Base-by-base conservation (phyloP, 2,329 filamentous ascomycete species). In the Atkinsonella texensis region DNA sequence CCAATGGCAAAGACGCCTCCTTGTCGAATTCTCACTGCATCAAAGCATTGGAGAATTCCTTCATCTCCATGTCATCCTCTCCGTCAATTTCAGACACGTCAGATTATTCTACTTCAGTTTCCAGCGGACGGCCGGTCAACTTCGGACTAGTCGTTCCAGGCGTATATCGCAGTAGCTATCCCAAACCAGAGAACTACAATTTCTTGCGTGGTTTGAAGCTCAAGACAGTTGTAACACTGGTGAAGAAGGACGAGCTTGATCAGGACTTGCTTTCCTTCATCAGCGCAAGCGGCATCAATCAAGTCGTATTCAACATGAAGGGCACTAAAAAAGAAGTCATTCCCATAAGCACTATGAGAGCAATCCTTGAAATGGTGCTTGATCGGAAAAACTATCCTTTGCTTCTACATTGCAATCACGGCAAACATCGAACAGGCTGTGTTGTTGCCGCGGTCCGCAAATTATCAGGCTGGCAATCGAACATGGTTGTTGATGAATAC, bases 371-470 rank as follows among this genome's bases (percentile, higher is more conserved):
- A 12, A 70, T 91, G 42, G 77, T 91, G 41, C 74, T 91, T 50
- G 79, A 94, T 61, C 76, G 76, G 47, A 68, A 74, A 35, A 89
- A 94, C 56, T 83, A 93, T 57, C 90, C 90, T 0, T 68, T 96
- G 11, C 74, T 95, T 40, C 78, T 96, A 46, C 90, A 96, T 67
- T 96, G 90, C 75, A 96, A 95, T 64, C 90, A 95, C 59, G 90
- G 90, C 63, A 93, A 87, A 77, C 90, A 96, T 63, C 85, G 90
- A 53, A 95, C 90, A 17, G 90, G 90, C 20, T 95, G 89, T 62
- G 84, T 93, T n/a, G 78, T 90, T 47, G 90, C 82, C 17, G 83
- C 86, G 52, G 76, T 94, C 55, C 83, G 89, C 56, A 87, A 86
- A 63, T 69, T 87, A 12, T 77, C 81, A 13, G 81, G 85, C 13